Evolutionary conservation across 495 filamentous ascomycete species (phyloP).

Genomic region (Hypoxylon subgilvum): DNA sequence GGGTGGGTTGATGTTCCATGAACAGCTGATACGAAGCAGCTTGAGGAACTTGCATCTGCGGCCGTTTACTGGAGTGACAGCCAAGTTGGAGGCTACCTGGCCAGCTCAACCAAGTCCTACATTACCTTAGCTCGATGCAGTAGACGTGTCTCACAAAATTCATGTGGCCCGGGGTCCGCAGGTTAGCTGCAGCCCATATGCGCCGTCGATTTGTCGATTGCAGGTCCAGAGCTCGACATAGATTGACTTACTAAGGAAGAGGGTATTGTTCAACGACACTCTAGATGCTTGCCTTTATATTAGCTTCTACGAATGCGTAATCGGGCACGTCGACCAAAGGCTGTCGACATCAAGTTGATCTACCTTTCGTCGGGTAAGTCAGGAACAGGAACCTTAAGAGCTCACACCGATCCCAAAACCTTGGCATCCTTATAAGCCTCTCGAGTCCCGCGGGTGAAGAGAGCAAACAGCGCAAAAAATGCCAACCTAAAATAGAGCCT

Average conservation of each 20-base stretch:
- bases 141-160: conserved; percentile 36
- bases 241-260: conserved; percentile 12
- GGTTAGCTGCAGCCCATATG: conserved; percentile 20
- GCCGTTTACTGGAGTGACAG: conserved; percentile 9
- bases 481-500: conserved; percentile 8
- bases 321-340: not conserved
- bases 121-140: conserved; percentile 37
- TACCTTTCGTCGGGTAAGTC: conserved; percentile 24
- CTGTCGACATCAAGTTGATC: not conserved
- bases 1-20: conserved; percentile 16
- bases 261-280: too few species aligned
- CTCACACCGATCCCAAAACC: not conserved
- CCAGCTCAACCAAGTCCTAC: conserved; percentile 31
- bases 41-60: not conserved
- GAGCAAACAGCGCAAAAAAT: not conserved
- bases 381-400: conserved; percentile 34
- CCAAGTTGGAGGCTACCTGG: conserved; percentile 9
- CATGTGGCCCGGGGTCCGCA: conserved; percentile 34
- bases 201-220: conserved; percentile 1
- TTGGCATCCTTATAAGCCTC: conserved; percentile 5
- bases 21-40: conserved; percentile 32
- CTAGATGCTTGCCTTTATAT: too few species aligned
- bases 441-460: not conserved
- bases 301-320: not conserved
- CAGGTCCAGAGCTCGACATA: conserved; percentile 11